Evolutionary conservation across 352 stramenopile species (phyloP), one percentile per base, ranked within the genome.

Genomic region (Phytophthora capsici): DNA sequence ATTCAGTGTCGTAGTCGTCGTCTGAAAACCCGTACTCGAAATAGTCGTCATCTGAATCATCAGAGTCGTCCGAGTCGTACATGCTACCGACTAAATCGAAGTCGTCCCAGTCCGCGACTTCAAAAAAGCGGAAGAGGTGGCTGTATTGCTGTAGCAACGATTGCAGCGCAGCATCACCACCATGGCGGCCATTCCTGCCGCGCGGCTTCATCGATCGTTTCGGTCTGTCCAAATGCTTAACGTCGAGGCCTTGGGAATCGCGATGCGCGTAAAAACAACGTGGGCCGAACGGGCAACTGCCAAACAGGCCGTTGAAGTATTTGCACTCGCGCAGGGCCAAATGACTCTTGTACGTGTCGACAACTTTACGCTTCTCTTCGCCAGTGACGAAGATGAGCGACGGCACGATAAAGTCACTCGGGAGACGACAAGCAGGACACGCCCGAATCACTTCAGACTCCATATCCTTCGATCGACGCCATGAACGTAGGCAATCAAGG

Each of bases 191-290:
- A 40, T 57, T 53, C 41, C 66, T 51, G 10, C 50, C 41, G 25
- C 68, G 65, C 6, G 71, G 20, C 53, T 75, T 83, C 17, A 40
- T 54, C 8, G 63, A 72, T 43, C 76, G 69, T 63, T 80, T 82
- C 14, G 62, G 74, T 5, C 75, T 69, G 67, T 93, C 85, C 36
- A 88, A 36, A 36, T 88, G 74, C 62, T 93, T 93, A 19, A 93
- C 70, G 30, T 93, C 83, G 26, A 56, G 64, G 16, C 85, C 85
- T 30, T 74, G 32, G 0, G 64, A 53, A 53, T 93, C 83, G 13
- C 78, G 80, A 45, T 93, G 85, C 12, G 85, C 85, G 45, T 93
- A 93, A 54, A 93, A 91, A 56, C 85, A 93, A 49, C 89, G 77
- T 10, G 70, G 76, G 2, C 85, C 85, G 52, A 91, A 93, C 17